Evolutionary conservation across 352 stramenopile genomes (phyloP).

Genomic region (Phytophthora aleatoria): DNA sequence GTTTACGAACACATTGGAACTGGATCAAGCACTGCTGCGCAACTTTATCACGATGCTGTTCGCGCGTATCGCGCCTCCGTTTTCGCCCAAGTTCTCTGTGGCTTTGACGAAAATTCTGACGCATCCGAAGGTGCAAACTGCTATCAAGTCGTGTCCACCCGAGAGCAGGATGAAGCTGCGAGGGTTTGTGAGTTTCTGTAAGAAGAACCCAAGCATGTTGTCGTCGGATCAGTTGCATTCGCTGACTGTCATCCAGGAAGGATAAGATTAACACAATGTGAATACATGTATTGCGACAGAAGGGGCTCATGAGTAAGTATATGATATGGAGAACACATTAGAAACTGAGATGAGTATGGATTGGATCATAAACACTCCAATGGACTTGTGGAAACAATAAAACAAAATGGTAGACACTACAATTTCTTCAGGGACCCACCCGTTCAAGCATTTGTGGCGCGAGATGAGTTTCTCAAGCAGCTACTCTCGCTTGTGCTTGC

Average conservation of each 20-base stretch:
- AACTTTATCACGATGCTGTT: constrained; percentile 88
- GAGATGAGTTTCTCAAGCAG: constrained; percentile 5
- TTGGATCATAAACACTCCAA: not conserved
- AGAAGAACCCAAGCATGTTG: constrained; percentile 61
- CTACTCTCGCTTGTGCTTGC: not conserved
- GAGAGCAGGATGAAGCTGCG: constrained; percentile 82
- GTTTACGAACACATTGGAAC: constrained; percentile 73
- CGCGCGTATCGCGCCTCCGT: constrained; percentile 71
- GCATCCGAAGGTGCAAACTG: constrained; percentile 86
- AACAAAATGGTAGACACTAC: not conserved
- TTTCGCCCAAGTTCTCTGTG: constrained; percentile 76
- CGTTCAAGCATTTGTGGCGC: constrained; percentile 1
- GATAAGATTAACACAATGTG: constrained; percentile 24
- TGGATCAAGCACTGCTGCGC: constrained; percentile 83
- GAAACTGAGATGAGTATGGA: constrained; percentile 5
- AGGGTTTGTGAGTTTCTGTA: constrained; percentile 71
- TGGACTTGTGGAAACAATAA: not conserved
- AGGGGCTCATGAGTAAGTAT: not conserved
- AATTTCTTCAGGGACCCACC: not conserved
- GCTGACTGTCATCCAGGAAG: constrained; percentile 55
- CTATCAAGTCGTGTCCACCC: constrained; percentile 75
- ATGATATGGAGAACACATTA: not conserved
- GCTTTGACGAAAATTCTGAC: constrained; percentile 77
- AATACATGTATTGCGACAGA: constrained; percentile 5
- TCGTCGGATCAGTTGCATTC: constrained; percentile 72